Conservation (phyloP, 2,329 filamentous ascomycete species). For the Ceratocystiopsis minuta region DNA sequence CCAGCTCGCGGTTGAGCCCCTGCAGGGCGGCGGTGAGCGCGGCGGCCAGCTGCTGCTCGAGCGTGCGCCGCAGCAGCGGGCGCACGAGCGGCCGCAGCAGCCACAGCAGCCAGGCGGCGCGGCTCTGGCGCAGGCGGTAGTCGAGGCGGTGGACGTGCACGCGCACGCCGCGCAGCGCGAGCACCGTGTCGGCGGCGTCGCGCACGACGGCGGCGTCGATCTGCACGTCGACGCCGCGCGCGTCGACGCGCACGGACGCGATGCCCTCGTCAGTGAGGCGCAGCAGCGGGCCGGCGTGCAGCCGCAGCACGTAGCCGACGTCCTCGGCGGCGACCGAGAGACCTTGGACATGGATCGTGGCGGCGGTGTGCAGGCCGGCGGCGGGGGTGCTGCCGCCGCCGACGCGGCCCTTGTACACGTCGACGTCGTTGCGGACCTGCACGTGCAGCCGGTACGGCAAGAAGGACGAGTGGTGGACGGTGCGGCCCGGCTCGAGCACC, state of each 20-base stretch:
- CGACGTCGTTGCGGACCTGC: conserved; percentile 70
- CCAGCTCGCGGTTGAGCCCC: conserved; percentile 62
- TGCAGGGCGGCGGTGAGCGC: conserved; percentile 54
- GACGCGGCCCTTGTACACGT: conserved; percentile 62
- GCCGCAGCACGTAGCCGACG: conserved; percentile 73
- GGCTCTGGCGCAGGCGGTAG: conserved; percentile 58
- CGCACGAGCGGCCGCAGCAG: conserved; percentile 60
- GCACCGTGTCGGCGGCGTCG: conserved; percentile 61
- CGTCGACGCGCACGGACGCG: conserved; percentile 68
- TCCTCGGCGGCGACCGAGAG: conserved; percentile 72
- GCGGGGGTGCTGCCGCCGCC: conserved; percentile 12
- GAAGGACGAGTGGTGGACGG: conserved; percentile 40
- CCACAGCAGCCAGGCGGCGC: conserved; percentile 64
- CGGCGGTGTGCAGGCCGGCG: conserved; percentile 46
- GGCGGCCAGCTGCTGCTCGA: conserved; percentile 61
- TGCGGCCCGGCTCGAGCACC: conserved; percentile 63
- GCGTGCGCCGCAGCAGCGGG: conserved; percentile 58
- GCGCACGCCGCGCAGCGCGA: conserved; percentile 56
- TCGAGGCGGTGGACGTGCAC: conserved; percentile 71
- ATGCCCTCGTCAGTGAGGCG: conserved; percentile 68
- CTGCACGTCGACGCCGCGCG: conserved; percentile 71
- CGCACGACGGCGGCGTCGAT: conserved; percentile 70
- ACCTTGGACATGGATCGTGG: conserved; percentile 66
- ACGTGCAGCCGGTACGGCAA: conserved; percentile 68
- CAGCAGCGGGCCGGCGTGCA: conserved; percentile 52